Conservation (phyloP, 139 green algal species). For the Chlamydomonas sphaeroides region DNA sequence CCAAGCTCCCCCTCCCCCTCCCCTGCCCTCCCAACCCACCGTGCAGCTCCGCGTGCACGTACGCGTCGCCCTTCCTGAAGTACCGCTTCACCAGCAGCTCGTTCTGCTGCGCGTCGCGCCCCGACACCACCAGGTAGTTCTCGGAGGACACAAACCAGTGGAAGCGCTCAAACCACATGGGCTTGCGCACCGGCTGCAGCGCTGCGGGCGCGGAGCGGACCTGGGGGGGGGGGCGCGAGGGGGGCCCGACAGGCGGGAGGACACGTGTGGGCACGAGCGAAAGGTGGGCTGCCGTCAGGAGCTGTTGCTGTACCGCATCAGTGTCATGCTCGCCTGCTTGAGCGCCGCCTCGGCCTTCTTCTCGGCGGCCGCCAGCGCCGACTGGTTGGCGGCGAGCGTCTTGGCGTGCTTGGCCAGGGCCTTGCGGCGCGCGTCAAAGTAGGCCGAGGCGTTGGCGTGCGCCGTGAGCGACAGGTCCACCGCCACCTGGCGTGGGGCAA, state of each 20-base stretch:
- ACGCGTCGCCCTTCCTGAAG: constrained; percentile 77
- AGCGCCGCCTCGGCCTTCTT: constrained; percentile 83
- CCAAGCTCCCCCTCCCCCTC: too few species aligned
- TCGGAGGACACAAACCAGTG: constrained; percentile 96
- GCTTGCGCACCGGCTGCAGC: constrained; percentile 79
- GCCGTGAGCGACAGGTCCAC: constrained; percentile 87
- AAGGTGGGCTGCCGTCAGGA: too few species aligned
- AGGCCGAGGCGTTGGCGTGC: constrained; percentile 79
- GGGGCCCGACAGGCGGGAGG: too few species aligned
- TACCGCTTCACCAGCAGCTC: constrained; percentile 94
- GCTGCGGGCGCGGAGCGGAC: constrained; percentile 21
- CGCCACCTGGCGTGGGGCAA: constrained; percentile 43
- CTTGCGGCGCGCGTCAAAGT: constrained; percentile 81
- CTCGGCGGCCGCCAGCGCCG: constrained; percentile 86
- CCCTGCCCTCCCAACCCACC: constrained; percentile 24
- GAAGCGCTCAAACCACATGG: constrained; percentile 98
- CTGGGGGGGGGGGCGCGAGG: constrained; percentile 27
- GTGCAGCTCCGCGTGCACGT: constrained; percentile 96
- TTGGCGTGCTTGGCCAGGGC: constrained; percentile 82
- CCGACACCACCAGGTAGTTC: constrained; percentile 93
- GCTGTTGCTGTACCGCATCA: too few species aligned
- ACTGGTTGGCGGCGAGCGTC: constrained; percentile 82
- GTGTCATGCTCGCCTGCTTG: constrained; percentile 58
- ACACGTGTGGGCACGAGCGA: too few species aligned
- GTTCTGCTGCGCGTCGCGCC: constrained; percentile 95